Conservation (phyloP, 108 stramenopile species). For the Tribonema minus region DNA sequence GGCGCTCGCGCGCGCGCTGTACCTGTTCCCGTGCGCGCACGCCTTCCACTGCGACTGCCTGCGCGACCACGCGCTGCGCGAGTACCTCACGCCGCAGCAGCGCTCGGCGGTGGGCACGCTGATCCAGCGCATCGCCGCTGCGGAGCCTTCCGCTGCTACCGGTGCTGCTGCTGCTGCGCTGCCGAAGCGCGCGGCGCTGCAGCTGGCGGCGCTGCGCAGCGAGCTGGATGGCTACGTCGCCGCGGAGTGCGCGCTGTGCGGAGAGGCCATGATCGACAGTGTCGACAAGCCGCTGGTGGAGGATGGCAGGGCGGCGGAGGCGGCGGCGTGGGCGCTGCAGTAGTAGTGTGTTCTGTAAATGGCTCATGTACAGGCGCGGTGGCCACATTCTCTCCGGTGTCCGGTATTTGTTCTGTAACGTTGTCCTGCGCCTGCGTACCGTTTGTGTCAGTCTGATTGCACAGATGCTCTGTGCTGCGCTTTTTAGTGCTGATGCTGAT, state of each 20-base stretch:
- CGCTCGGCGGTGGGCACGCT: constrained; percentile 9
- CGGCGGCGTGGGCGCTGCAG: constrained; percentile 38
- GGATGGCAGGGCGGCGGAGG: constrained; percentile 22
- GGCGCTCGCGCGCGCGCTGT: constrained; percentile 25
- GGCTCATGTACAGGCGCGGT: too few relatives aligned
- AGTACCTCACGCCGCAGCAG: constrained; percentile 27
- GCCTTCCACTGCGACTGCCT: constrained; percentile 56
- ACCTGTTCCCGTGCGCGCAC: constrained; percentile 55
- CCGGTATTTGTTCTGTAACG: too few relatives aligned
- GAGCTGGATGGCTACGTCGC: constrained; percentile 56
- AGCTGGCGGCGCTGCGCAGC: constrained; percentile 12
- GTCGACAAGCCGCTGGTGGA: constrained; percentile 47
- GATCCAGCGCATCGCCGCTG: constrained; percentile 12
- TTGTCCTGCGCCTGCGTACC: too few relatives aligned
- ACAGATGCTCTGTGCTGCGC: too few relatives aligned
- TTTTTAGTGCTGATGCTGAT: too few relatives aligned
- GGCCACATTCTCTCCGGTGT: too few relatives aligned
- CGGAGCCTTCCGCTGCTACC: neutral
- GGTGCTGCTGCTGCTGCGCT: neutral
- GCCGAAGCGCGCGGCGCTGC: neutral
- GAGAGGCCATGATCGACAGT: constrained; percentile 51
- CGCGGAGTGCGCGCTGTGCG: constrained; percentile 54
- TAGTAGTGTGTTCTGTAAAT: too few relatives aligned
- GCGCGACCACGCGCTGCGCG: constrained; percentile 23
- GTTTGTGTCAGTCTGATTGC: too few relatives aligned